A percentile compares a stretch with the other conserved stretches of the same genome.
Conservation (phyloP, 169 alveolate genomes). For the Haemoproteus tartakovskyi region DNA sequence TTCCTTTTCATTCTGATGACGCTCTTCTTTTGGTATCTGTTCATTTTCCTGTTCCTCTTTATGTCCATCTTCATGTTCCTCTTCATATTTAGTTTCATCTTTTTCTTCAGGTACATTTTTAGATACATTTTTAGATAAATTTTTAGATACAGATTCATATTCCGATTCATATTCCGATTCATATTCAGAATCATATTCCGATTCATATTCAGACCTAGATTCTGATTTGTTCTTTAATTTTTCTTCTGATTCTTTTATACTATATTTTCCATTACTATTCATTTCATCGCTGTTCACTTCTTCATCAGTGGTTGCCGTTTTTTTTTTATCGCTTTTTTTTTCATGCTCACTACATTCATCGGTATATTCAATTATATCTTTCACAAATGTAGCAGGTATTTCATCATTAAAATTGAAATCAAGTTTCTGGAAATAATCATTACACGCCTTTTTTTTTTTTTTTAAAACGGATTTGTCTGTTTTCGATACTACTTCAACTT, state of each 20-base stretch:
- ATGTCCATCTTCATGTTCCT: neutral
- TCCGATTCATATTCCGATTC: neutral
- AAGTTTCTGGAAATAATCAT: neutral
- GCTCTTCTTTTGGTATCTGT: neutral
- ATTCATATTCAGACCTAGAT: no score
- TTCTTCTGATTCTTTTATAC: neutral
- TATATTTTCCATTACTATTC: no score
- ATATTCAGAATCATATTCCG: neutral
- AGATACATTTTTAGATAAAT: no score
- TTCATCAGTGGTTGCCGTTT: neutral
- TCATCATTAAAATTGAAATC: constrained; percentile 46
- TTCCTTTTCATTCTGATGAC: no score
- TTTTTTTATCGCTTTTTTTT: neutral
- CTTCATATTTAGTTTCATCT: neutral
- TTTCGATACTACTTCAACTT: neutral
- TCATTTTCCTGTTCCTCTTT: neutral
- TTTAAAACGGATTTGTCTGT: neutral
- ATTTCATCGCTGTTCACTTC: neutral
- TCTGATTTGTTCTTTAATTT: neutral
- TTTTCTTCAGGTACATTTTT: no score
- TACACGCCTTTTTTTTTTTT: neutral
- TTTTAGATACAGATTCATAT: no score
- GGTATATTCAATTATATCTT: neutral
- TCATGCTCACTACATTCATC: neutral
- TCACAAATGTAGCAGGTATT: neutral